Base-by-base conservation (phyloP, 2,329 filamentous ascomycete genomes). In the Fusarium sp. region DNA sequence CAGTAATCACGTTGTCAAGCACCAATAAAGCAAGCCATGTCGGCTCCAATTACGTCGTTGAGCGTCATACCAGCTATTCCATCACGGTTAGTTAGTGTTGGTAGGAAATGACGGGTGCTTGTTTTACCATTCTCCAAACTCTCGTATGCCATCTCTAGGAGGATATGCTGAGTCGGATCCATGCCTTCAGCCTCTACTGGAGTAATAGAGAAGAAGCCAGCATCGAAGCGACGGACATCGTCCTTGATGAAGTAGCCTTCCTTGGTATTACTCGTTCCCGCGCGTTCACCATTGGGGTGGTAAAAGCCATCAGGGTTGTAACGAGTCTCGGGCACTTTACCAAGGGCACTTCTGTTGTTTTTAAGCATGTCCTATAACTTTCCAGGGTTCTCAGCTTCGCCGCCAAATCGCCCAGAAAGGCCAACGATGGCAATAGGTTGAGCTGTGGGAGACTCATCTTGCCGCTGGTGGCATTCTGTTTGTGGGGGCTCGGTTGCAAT, bases 121-220 rank as follows among this genome's bases (percentile, higher is more conserved):
- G 24, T 27, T 27, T 27, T 29, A 52, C 48, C 48, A 16, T 52
- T 52, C 18, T 52, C 48, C 7, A 52, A 24, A 5, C 48, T 29
- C n/a, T 52, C 48, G 24, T 52, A 52, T 16, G 48, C 48, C 24
- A 31, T 27, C 27, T 52, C 48, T 8, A 52, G 48, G 22, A 52
- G 48, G 10, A 52, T 52, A 11, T 24, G 48, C 5, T 52, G 48
- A 52, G 43, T 45, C 7, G 43, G 43, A 81, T 78, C 80, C 85
- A 89, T 87, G 1, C 86, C 85, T 58, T 82, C 82, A 37, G 85
- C 87, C 77, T 89, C 86, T 68, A 86, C 85, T 68, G 85, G 83
- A 0, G 86, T 87, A 16, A 88, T 80, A 50, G 84, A 84, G 76
- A 89, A 89, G 75, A 89, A 89, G 0, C 85, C 84, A 0, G 87